Base-by-base conservation (phyloP, 116 monocot genomes). In the Trichopus zeylanicus region DNA sequence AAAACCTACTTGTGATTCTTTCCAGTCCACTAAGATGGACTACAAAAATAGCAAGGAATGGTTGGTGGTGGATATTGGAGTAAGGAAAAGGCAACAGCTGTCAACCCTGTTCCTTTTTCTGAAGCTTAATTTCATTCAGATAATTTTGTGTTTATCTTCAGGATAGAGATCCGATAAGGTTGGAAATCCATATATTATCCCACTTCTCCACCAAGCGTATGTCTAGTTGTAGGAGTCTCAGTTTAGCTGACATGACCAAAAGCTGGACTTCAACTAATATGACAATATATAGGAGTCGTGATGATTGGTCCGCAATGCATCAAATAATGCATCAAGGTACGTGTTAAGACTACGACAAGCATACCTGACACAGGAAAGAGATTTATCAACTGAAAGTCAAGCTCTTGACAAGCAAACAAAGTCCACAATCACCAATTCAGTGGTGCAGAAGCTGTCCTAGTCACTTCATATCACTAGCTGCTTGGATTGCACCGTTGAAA, bases 381-480 rank as follows among this genome's bases (percentile, higher is more conserved):
- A 42, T 12, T 12, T 42, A n/a, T 42, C 42, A 42, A n/a, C 13
- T 15, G 3, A 42, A 42, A 42, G n/a, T 42, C 12, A 42, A 42
- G 16, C 16, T 2, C 13, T 4, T 3, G 42, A 42, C 42, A 42
- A 16, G 42, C 42, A 42, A 42, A 13, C 42, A 42, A 42, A 42
- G 42, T 13, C 42, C 42, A 42, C 13, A 42, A 42, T 42, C 13
- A 42, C 42, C 42, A 42, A n/a, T n/a, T 42, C 42, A 42, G 42
- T 42, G 42, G 42, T 42, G 42, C 42, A 3, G 42, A 42, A 42
- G 42, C n/a, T 42, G 42, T n/a, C 42, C 42, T n/a, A 42, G 18
- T 42, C n/a, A n/a, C n/a, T 42, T 42, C 42, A 42, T 42, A 42
- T 42, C 42, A 42, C 42, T 42, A 42, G n/a, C 42, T 42, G 42